Conservation (phyloP, 2,329 filamentous ascomycete genomes). For the Ascochyta viciae-villosae region DNA sequence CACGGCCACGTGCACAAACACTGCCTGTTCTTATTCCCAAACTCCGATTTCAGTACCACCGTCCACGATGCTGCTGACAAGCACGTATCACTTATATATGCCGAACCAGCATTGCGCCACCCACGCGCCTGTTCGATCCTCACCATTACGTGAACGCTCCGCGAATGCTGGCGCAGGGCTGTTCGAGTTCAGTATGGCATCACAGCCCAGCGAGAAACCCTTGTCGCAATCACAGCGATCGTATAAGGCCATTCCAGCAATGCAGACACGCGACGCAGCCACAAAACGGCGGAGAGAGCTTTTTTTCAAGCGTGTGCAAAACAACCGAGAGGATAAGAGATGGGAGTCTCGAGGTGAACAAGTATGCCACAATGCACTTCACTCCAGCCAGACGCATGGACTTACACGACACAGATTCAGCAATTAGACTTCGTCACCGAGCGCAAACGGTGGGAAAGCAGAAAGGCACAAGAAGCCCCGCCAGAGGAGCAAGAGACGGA, state of each 20-base stretch:
- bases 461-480: conserved; percentile 52
- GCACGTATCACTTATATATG: conserved; percentile 28
- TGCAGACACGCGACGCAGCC: conserved; percentile 65
- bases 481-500: conserved; percentile 33
- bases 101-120: conserved; percentile 34
- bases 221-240: conserved; percentile 40
- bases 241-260: conserved; percentile 68
- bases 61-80: conserved; percentile 40
- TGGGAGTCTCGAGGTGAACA: conserved; percentile 57
- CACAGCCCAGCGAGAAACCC: conserved; percentile 28
- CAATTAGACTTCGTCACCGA: conserved; percentile 55
- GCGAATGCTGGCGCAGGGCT: conserved; percentile 42
- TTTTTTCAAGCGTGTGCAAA: conserved; percentile 68
- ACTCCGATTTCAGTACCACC: background rate
- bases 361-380: conserved; percentile 35
- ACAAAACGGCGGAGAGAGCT: conserved; percentile 70
- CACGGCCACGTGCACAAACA: background rate
- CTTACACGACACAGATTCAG: conserved; percentile 51
- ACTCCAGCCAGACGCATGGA: background rate
- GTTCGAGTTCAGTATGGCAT: conserved; percentile 41
- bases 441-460: conserved; percentile 55
- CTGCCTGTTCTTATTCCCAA: background rate
- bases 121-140: conserved; percentile 47
- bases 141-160: conserved; percentile 55
- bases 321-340: conserved; percentile 54